Evolutionary conservation across 2,329 filamentous ascomycete genomes (phyloP), one percentile per base, ranked within the genome.

Genomic region (Malbranchea cinnamomea): DNA sequence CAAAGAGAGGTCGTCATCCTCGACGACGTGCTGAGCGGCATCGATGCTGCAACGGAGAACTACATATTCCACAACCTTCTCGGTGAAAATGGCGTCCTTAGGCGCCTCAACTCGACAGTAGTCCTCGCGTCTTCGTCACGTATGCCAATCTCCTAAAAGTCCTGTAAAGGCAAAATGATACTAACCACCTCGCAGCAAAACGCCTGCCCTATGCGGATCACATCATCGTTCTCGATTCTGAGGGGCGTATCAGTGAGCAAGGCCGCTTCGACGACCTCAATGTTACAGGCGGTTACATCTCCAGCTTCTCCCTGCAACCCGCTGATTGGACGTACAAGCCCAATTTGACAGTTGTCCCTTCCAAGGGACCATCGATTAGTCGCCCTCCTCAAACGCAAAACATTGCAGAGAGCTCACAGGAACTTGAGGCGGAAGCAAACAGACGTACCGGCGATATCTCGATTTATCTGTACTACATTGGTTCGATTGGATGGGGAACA

Each of bases 1-100:
- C 54, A 59, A 25, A 56, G 55, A 28, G 52, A 59, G 20, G 49
- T 65, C 15, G 46, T 67, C 17, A 50, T 68, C 12, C 50, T 68
- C 8, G 65, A 68, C 37, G 63, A 68, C 37, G 56, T 60, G 12
- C 53, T 68, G n/a, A 64, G 58, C 34, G 63, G 63, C 3, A 52
- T 68, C 5, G 65, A 68, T 39, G 48, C 54, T 6, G 50, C 57
- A 10, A 67, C 63, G 0, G 62, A 65, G 32, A 58, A 62, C 17
- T 50, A 54, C 18, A 57, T 67, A 9, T 65, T 63, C 42, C 50
- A 61, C 35, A 53, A 48, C 27, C 43, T 68, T 1, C 49, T 67
- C 22, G 60, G 62, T 2, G 43, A 42, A 8, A 44, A 60, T n/a
- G 63, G 63, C 8, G 44, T 66, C 4, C 41, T 68, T 1, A 52